Percentiles rank a stretch among this genome's conserved stretches.
These are phyloP conservation scores for Leptographium galeiforme DNA, from an alignment of 2,329 filamentous ascomycete species.

Conservation along the genomic window DNA sequence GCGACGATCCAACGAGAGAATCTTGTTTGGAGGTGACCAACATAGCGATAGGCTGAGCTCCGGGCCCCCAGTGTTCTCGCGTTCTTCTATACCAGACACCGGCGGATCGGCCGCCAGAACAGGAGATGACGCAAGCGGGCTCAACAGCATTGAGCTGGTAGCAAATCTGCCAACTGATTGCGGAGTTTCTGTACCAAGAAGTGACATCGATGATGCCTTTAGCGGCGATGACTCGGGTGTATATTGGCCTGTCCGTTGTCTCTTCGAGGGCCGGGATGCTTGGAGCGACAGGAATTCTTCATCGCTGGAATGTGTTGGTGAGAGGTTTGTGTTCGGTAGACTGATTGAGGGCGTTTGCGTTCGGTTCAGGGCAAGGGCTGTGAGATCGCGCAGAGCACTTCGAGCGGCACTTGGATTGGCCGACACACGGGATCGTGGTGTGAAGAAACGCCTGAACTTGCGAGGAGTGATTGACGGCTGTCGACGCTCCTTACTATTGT, in stretches of 20 bases:
- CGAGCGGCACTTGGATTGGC: slow-evolving; percentile 24
- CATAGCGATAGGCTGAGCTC: neutral
- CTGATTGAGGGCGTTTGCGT: slow-evolving; percentile 22
- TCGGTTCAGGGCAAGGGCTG: slow-evolving; percentile 24
- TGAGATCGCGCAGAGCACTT: slow-evolving; percentile 26
- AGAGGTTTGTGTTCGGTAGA: neutral
- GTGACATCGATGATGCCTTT: slow-evolving; percentile 13
- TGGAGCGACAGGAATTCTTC: slow-evolving; percentile 11
- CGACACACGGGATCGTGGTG: slow-evolving; percentile 29
- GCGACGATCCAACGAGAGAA: slow-evolving; percentile 16
- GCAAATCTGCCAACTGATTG: slow-evolving; percentile 1
- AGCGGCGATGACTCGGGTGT: slow-evolving; percentile 25
- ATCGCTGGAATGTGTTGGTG: slow-evolving; percentile 1
- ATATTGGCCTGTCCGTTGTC: slow-evolving; percentile 23
- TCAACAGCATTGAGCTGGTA: slow-evolving; percentile 17
- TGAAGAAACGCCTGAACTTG: slow-evolving; percentile 41
- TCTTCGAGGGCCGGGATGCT: slow-evolving; percentile 18
- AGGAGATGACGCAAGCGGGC: slow-evolving; percentile 23
- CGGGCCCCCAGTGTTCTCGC: neutral
- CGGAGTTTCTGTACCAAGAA: slow-evolving; percentile 4
- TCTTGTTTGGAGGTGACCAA: neutral
- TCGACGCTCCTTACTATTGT: slow-evolving; percentile 27
- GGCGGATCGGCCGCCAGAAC: slow-evolving; percentile 16
- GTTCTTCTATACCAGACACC: slow-evolving; percentile 17
- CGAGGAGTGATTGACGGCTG: slow-evolving; percentile 40